A percentile compares a stretch with the other conserved stretches of the same genome.
These are phyloP conservation scores for Arabidopsis suecica DNA, from an alignment of 345 rosid genomes.

Conservation along the genomic window DNA sequence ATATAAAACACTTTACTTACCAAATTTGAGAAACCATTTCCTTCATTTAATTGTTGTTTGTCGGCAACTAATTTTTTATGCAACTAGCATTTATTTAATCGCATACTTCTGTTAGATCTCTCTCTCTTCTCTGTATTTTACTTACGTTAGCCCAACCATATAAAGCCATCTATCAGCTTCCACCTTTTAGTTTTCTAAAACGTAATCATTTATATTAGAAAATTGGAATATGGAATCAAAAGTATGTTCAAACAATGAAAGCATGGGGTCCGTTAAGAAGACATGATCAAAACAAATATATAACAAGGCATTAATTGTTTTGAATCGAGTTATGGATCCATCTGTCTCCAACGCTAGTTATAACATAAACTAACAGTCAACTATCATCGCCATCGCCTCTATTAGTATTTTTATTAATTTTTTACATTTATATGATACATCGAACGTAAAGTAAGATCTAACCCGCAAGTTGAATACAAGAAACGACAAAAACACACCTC, in stretches of 20 bases:
- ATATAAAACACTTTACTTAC: too few species aligned
- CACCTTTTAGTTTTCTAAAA: background rate
- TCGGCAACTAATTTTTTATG: background rate
- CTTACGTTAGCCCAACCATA: background rate
- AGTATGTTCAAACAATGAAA: background rate
- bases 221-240: conserved; percentile 2
- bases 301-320: background rate
- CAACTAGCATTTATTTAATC: background rate
- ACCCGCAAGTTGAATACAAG: conserved; percentile 13
- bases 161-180: too few species aligned
- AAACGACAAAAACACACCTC: conserved; percentile 36
- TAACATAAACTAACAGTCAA: background rate
- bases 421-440: background rate
- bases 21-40: background rate
- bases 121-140: too few species aligned
- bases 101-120: background rate
- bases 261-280: background rate
- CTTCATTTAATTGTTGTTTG: background rate
- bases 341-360: too few species aligned
- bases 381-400: conserved; percentile 16
- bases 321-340: too few species aligned
- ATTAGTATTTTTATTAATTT: background rate
- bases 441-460: conserved; percentile 19
- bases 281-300: too few species aligned
- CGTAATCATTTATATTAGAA: background rate